A percentile compares a stretch with the other conserved stretches of the same genome.
phyloP scores from a whole-genome alignment of 306 rosid genomes.

The Gleditsia sinensis region DNA sequence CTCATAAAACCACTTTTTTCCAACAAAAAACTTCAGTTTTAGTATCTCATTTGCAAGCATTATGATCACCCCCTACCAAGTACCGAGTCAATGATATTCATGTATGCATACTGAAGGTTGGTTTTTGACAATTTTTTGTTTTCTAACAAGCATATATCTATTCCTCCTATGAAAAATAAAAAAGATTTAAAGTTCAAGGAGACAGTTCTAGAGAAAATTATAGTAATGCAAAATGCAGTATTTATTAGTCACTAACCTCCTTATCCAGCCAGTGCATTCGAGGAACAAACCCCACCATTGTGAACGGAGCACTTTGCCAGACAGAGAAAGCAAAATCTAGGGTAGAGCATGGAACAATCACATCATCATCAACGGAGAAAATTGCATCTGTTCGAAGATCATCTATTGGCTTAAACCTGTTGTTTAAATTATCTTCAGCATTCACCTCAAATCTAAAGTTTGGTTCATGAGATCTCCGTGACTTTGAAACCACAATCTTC shows the following conservation, averaged over 20 bases:
- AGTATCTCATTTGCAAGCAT: constrained; percentile 20
- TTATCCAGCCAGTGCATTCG: constrained; percentile 62
- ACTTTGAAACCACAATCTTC: constrained; percentile 40
- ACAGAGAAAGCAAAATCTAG: constrained; percentile 62
- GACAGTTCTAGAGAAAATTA: constrained; percentile 1
- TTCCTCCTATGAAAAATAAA: constrained; percentile 5
- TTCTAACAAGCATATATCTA: neutral
- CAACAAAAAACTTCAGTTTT: constrained; percentile 9
- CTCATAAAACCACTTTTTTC: constrained; percentile 2
- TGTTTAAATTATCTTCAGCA: constrained; percentile 40
- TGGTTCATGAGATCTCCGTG: constrained; percentile 34
- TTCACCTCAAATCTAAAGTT: constrained; percentile 45
- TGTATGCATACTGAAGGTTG: neutral
- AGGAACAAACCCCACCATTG: constrained; percentile 72
- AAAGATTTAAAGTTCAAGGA: neutral
- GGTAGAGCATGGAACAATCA: constrained; percentile 53
- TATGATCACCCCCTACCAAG: neutral
- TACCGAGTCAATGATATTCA: neutral
- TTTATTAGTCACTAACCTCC: constrained; percentile 41
- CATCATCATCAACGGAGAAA: constrained; percentile 66
- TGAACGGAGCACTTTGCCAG: constrained; percentile 52
- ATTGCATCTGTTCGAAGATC: constrained; percentile 42
- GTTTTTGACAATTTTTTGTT: neutral
- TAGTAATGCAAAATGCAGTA: neutral
- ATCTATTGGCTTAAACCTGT: constrained; percentile 48